Base-by-base conservation (phyloP, 768 basidiomycete species). In the Exsudoporus frostii region DNA sequence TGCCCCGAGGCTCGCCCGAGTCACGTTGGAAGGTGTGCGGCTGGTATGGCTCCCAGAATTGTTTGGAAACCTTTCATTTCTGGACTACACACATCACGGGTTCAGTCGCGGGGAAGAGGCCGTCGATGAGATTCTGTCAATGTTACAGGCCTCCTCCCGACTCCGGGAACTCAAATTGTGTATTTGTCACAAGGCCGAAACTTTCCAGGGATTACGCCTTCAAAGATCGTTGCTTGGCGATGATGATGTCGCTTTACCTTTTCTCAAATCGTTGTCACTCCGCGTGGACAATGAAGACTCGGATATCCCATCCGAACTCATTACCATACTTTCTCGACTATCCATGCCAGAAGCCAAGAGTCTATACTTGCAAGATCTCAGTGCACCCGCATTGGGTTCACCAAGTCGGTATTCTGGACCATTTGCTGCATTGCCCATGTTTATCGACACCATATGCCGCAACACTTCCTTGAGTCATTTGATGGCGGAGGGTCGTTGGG, bases 71-170 rank as follows among this genome's bases (percentile, higher is more conserved):
- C 72, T 89, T 40, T 79, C 77, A 7, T 80, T 73, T 60, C 74
- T 90, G 39, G 83, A 88, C 66, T 89, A 88, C 58, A 82, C 83
- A 1, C 86, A 89, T 59, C 86, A 88, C 53, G 81, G 83, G 20
- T 86, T 87, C 68, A 85, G 78, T 36, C 68, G 65, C 19, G 86
- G 82, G 5, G 70, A 77, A 54, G 75, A 79, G 49, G 81, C 84
- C 3, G 75, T 82, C 9, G 62, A 74, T 27, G 86, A 89, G 61
- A 71, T 88, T 42, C 61, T 85, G 37, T 72, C 73, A 25, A 81
- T 87, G 68, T 71, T 90, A 25, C 68, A 74, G 53, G 73, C 86
- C 19, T 86, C 82, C 38, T 65, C 69, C 24, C 72, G 68, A 38
- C 69, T 90, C 13, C 72, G 71, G 47, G 79, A 84, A 48, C 75